A percentile compares a stretch with the other conserved stretches of the same genome.
These are phyloP conservation scores for Pyricularia sp. DNA, from an alignment of 2,329 filamentous ascomycete species.

Conservation along the genomic window DNA sequence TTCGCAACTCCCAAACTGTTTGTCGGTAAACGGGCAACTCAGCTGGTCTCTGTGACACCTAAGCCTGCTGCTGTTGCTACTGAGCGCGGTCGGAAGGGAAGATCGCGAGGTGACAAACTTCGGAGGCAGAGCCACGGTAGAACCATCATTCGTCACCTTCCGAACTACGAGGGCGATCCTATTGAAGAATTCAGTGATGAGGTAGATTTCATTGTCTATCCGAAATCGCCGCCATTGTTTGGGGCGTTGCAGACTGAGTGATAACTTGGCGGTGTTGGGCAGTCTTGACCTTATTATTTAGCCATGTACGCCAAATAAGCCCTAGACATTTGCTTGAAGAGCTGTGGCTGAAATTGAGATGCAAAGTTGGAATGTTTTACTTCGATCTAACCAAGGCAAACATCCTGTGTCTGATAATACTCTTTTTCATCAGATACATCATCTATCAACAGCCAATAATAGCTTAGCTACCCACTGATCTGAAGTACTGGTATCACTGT, in stretches of 20 bases:
- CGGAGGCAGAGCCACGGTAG: not conserved
- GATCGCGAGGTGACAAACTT: not conserved
- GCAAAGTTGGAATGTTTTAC: not conserved
- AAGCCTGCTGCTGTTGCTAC: not conserved
- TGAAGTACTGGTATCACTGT: not conserved
- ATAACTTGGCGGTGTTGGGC: not conserved
- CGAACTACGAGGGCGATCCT: slow-evolving; percentile 17
- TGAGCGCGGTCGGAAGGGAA: slow-evolving; percentile 8
- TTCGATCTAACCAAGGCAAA: not conserved
- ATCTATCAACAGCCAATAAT: not conserved
- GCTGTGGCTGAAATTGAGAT: not conserved
- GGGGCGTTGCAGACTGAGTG: slow-evolving; percentile 13
- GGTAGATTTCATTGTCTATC: not conserved
- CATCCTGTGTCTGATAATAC: not conserved
- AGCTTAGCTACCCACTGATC: not conserved
- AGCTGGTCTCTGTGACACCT: not conserved
- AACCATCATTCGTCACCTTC: slow-evolving; percentile 16
- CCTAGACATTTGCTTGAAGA: not conserved
- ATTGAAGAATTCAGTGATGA: slow-evolving; percentile 17
- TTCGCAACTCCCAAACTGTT: slow-evolving; percentile 17
- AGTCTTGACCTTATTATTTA: not conserved
- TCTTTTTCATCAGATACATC: not conserved
- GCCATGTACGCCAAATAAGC: not conserved
- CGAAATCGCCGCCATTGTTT: slow-evolving; percentile 12
- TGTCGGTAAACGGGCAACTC: slow-evolving; percentile 13